A percentile compares a stretch with the other conserved stretches of the same genome.
Conservation (phyloP, 2,329 filamentous ascomycete species). For the Taxawa tesnikishii region DNA sequence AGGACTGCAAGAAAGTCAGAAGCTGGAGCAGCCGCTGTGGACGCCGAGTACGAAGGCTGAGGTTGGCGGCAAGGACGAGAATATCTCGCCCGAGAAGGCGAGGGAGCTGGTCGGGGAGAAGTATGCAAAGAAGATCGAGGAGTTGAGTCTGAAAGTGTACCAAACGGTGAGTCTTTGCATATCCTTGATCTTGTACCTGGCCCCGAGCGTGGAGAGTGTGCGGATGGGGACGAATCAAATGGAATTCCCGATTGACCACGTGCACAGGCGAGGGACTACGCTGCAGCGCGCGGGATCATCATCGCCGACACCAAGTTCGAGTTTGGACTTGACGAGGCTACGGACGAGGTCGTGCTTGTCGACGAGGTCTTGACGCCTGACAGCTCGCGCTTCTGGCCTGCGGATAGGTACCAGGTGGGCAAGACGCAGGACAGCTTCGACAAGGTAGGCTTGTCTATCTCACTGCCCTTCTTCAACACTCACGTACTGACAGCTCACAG, state of each 20-base stretch:
- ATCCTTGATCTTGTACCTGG: not conserved
- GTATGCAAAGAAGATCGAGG: constrained; percentile 53
- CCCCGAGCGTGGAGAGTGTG: not conserved
- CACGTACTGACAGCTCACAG: constrained; percentile 8
- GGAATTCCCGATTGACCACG: too few species aligned
- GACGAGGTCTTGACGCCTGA: constrained; percentile 77
- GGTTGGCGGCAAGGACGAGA: constrained; percentile 68
- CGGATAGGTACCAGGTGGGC: constrained; percentile 58
- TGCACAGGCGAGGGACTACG: constrained; percentile 46
- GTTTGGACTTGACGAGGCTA: constrained; percentile 52
- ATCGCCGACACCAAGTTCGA: constrained; percentile 71
- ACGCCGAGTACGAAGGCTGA: constrained; percentile 82
- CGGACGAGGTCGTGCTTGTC: constrained; percentile 58
- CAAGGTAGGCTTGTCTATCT: constrained; percentile 40
- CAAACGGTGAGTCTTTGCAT: constrained; percentile 27
- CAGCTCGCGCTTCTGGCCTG: constrained; percentile 73
- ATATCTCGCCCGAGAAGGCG: constrained; percentile 61
- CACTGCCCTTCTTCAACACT: not conserved
- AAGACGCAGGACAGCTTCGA: constrained; percentile 73
- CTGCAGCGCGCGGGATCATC: constrained; percentile 55
- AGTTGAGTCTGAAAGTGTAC: constrained; percentile 54
- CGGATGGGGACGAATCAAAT: too few species aligned
- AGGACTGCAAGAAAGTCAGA: constrained; percentile 59
- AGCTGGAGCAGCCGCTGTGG: constrained; percentile 57
- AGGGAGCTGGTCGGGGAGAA: constrained; percentile 50